Evolutionary conservation across 768 basidiomycete genomes (phyloP).

Genomic region (Pleurotus salmoneostramineus): DNA sequence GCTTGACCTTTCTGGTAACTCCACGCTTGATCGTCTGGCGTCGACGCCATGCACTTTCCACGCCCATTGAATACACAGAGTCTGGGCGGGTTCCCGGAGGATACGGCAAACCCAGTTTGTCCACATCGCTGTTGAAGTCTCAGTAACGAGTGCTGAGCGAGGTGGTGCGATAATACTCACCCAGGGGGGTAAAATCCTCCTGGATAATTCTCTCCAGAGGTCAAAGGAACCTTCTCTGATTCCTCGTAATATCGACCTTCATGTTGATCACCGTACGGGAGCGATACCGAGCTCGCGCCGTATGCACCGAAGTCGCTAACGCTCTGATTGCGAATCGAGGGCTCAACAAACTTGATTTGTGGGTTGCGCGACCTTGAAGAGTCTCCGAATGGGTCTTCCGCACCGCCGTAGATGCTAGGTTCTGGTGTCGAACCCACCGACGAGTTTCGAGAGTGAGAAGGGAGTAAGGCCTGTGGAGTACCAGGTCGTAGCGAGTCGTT

Average conservation of each 20-base stretch:
- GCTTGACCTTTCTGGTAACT: slow-evolving; percentile 68
- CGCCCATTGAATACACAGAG: background rate
- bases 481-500: slow-evolving; percentile 1
- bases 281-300: background rate
- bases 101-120: slow-evolving; percentile 5
- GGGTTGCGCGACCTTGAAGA: background rate
- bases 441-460: background rate
- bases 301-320: background rate
- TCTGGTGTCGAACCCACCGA: background rate
- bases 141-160: background rate
- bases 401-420: background rate
- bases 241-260: background rate
- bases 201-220: slow-evolving; percentile 1
- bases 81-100: background rate
- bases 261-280: background rate
- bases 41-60: slow-evolving; percentile 37
- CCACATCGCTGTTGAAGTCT: background rate
- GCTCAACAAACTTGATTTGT: slow-evolving; percentile 3
- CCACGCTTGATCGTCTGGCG: slow-evolving; percentile 71
- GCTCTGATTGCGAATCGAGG: background rate
- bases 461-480: background rate
- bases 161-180: background rate
- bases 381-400: slow-evolving; percentile 2
- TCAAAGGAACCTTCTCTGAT: slow-evolving; percentile 1
- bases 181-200: slow-evolving; percentile 7